A percentile compares a stretch with the other conserved stretches of the same genome.
These are phyloP conservation scores for Scleromitrula shiraiana DNA, from an alignment of 2,329 filamentous ascomycete genomes.

Conservation along the genomic window DNA sequence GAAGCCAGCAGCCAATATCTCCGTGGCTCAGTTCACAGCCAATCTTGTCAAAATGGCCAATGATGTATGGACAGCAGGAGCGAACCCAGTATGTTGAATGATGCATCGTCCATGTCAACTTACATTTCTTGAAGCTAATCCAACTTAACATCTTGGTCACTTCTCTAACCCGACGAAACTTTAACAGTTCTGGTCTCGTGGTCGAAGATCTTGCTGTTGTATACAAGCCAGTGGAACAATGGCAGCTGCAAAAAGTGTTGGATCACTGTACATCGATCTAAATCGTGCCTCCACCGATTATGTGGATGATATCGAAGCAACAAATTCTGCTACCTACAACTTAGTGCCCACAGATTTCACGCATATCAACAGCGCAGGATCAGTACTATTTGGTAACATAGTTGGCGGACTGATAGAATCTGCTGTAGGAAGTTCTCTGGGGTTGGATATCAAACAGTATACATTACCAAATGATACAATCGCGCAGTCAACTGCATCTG, in stretches of 20 bases:
- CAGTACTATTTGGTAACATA: slow-evolving; percentile 39
- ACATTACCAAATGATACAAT: neutral
- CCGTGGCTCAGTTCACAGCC: slow-evolving; percentile 32
- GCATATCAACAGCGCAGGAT: slow-evolving; percentile 39
- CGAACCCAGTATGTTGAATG: slow-evolving; percentile 19
- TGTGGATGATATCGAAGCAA: slow-evolving; percentile 38
- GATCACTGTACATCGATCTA: slow-evolving; percentile 34
- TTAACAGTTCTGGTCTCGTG: slow-evolving; percentile 32
- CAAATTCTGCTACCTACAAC: slow-evolving; percentile 36
- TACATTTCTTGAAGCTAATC: neutral
- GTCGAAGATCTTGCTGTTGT: slow-evolving; percentile 34
- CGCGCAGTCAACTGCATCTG: neutral
- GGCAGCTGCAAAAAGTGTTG: slow-evolving; percentile 31
- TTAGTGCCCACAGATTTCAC: slow-evolving; percentile 38
- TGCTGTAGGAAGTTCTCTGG: neutral
- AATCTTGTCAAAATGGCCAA: slow-evolving; percentile 35
- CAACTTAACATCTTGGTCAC: slow-evolving; percentile 35
- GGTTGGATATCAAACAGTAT: neutral
- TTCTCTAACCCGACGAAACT: slow-evolving; percentile 38
- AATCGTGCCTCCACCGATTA: slow-evolving; percentile 38
- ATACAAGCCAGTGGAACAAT: slow-evolving; percentile 34
- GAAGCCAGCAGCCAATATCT: slow-evolving; percentile 35
- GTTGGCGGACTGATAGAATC: slow-evolving; percentile 33
- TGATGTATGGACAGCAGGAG: slow-evolving; percentile 28
- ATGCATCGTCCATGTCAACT: neutral